Base-by-base conservation (phyloP, 2,329 filamentous ascomycete species). In the Fusarium neocosmosporiellum region DNA sequence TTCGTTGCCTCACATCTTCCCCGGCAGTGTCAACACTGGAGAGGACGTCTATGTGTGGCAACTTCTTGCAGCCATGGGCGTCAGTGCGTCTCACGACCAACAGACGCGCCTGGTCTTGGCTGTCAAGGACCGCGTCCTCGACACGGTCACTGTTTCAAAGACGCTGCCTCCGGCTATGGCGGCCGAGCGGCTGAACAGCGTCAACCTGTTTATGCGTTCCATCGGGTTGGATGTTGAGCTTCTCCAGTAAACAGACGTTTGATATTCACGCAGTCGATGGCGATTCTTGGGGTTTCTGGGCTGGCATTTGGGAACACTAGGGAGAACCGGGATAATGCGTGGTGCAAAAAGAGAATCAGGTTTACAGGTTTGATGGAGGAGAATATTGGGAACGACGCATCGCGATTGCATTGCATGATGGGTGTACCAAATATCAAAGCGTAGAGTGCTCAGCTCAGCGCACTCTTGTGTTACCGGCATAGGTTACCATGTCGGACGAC, bases 11-110 rank as follows among this genome's bases (percentile, higher is more conserved):
- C 89, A 93, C 76, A 92, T 98, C 71, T 99, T 99, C 89, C 95
- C 96, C 0, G 94, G 93, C 22, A 93, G 93, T n/a, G 94, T 97
- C 78, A 95, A 94, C 73, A 92, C 94, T 9, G 93, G 94, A 58
- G 95, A 98, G 75, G 96, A 99, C 78, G 92, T 98, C 79, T 97
- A 98, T 79, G 94, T 98, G 41, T 99, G 96, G 96, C 96, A 98
- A 83, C 97, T 98, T 81, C 88, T 99, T 73, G 96, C 96, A 10
- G 95, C 96, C 14, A 94, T 98, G 83, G 96, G 96, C 71, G 96
- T 98, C 73, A 95, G 94, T 59, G 96, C 96, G 36, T 95, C 91
- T 79, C 94, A 95, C 16, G 95, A 98, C 75, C 96, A 99, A 83
- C 96, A 99, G 83, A 96, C 98, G 81, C 90, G 95, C 66, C 88